Percentiles rank a stretch among this genome's conserved stretches.
phyloP scores from a whole-genome alignment of 352 stramenopile genomes.

The Phytophthora cajani region DNA sequence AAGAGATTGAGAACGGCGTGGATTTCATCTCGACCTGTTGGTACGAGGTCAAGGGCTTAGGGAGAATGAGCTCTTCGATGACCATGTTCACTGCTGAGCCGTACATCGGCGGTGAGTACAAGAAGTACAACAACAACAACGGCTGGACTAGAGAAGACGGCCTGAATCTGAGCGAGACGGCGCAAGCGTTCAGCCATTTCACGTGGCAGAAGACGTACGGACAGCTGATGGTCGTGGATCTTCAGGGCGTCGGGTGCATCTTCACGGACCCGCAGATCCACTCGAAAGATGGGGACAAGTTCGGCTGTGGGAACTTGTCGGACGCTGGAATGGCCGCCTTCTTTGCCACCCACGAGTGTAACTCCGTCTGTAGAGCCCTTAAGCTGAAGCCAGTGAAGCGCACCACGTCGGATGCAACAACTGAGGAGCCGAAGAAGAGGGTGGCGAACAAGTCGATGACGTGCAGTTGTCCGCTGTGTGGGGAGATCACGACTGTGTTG shows the following conservation, averaged over 20 bases:
- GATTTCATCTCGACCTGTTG: constrained; percentile 56
- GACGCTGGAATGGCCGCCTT: constrained; percentile 42
- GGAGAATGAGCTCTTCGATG: constrained; percentile 14
- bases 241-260: constrained; percentile 49
- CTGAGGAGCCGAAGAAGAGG: neutral
- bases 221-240: constrained; percentile 47
- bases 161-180: constrained; percentile 21
- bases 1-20: constrained; percentile 33
- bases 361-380: constrained; percentile 34
- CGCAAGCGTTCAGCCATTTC: constrained; percentile 56
- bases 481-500: constrained; percentile 28
- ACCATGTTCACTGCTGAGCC: constrained; percentile 47
- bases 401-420: neutral
- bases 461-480: constrained; percentile 47
- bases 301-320: constrained; percentile 36
- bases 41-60: constrained; percentile 42
- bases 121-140: constrained; percentile 63
- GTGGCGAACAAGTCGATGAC: constrained; percentile 16
- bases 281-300: constrained; percentile 22
- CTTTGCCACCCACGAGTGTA: constrained; percentile 49
- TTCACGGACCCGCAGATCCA: constrained; percentile 62
- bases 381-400: constrained; percentile 26
- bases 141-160: constrained; percentile 30
- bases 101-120: constrained; percentile 45
- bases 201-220: constrained; percentile 46